Base-by-base conservation (phyloP, 257 asterid species). In the Striga asiatica region DNA sequence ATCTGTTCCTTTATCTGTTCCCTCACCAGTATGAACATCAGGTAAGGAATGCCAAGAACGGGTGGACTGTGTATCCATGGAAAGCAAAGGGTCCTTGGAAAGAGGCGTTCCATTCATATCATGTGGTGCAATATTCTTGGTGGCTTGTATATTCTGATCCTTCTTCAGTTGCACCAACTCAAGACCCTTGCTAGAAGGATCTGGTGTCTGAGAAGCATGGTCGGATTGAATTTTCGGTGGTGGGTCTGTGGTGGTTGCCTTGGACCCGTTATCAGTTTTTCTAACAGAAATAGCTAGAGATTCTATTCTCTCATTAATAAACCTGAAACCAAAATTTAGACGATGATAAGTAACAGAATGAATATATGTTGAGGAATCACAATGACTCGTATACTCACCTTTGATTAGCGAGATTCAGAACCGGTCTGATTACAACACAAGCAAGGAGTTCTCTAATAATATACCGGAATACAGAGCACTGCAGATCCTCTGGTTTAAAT, bases 221-320 rank as follows among this genome's bases (percentile, higher is more conserved):
- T 88, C 88, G 21, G 95, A 54, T 59, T 74, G 62, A 50, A 73
- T 57, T 55, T 41, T 73, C 9, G 65, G 53, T 42, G 83, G 47
- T 60, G 60, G 76, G 54, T 78, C 66, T 21, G 61, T 71, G 49
- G 63, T 72, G 37, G 78, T 59, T 50, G 53, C 66, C 32, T 60
- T 55, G 70, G 71, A 62, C 66, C 70, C 97, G 76, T 82, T 85
- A 70, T 58, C 83, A 41, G 66, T 58, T 71, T 87, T 84, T 67
- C 76, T 66, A 50, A 66, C 57, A 57, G 96, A 78, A 66, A 72
- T 61, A 68, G 74, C 81, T 62, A 82, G 55, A 46, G 85, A 76
- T 68, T 84, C 99, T 68, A 92, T 82, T 81, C 94, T 80, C 83
- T 84, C 95, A 60, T 92, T 92, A 51, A 92, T 73, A 71, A 92